Evolutionary conservation across 495 filamentous ascomycete genomes (phyloP), one percentile per base, ranked within the genome.

Genomic region (Oleoguttula mirabilis): DNA sequence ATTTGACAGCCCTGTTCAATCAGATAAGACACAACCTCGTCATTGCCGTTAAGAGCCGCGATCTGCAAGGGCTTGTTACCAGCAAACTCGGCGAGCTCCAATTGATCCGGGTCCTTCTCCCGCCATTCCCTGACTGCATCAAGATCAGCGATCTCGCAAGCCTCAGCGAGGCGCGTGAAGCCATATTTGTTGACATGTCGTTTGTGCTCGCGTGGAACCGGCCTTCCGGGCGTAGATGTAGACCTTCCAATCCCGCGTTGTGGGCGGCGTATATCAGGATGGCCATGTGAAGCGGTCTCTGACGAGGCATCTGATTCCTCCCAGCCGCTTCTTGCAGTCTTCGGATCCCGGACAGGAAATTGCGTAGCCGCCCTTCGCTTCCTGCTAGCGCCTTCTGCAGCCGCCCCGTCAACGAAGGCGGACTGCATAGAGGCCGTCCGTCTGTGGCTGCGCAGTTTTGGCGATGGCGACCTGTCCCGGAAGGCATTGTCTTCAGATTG

Each of bases 1-100:
- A 85, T 73, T 40, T 84, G 79, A 60, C 86, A 93, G 20, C 84
- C 83, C 38, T 80, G 75, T 5, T 80, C 70, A 41, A 96, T 69
- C 10, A 98, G 69, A 33, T 84, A 71, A 56, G 83, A 73, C 15
- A 90, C 90, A 41, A 95, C 82, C 27, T 85, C 75, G 4, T 72
- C 74, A 55, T 77, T 77, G 6, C 90, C 90, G 48, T 87, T 76
- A 12, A 98, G 67, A 36, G 86, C 76, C 3, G 88, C 85, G 50
- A 90, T 85, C 55, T 98, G 90, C 24, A 98, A 64, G 39, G 90
- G 92, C 6, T 87, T 87, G 57, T 96, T 95, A 17, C 82, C 84
- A 10, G 88, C 92, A 60, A 93, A 85, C 55, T 98, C 92, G 31
- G 83, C 76, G 36, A 86, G 71, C 58, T 96, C 82, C 38, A 96